A percentile compares a stretch with the other conserved stretches of the same genome.
Evolutionary conservation across 2,329 filamentous ascomycete genomes (phyloP).

Genomic region (Dactylellina parvicollis): DNA sequence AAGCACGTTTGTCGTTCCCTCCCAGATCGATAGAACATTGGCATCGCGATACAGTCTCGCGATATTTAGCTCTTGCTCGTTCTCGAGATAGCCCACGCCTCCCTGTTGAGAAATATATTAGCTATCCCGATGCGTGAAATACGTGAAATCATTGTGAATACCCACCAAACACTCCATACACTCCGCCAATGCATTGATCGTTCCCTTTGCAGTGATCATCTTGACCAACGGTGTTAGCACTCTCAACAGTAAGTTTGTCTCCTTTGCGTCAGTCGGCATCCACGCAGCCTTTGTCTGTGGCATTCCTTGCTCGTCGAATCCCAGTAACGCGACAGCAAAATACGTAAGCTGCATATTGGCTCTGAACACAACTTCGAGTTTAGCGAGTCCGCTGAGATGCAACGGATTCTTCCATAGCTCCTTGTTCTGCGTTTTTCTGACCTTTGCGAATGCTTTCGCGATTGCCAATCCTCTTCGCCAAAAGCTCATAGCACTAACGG

Average conservation of each 20-base stretch:
- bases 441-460: slow-evolving; percentile 69
- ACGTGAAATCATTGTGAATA: not conserved
- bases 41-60: slow-evolving; percentile 74
- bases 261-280: slow-evolving; percentile 42
- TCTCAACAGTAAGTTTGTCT: slow-evolving; percentile 62
- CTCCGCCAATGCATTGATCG: slow-evolving; percentile 66
- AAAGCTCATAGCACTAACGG: slow-evolving; percentile 67
- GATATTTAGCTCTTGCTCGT: slow-evolving; percentile 73
- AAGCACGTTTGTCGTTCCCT: slow-evolving; percentile 77
- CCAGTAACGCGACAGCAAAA: slow-evolving; percentile 68
- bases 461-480: slow-evolving; percentile 69
- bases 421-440: slow-evolving; percentile 66
- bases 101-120: slow-evolving; percentile 63
- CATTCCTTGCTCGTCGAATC: slow-evolving; percentile 65
- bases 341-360: slow-evolving; percentile 69
- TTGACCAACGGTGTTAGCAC: slow-evolving; percentile 71
- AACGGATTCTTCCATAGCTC: slow-evolving; percentile 67
- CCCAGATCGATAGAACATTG: slow-evolving; percentile 74
- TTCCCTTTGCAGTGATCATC: slow-evolving; percentile 67
- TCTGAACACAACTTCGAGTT: slow-evolving; percentile 68
- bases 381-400: slow-evolving; percentile 70
- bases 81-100: slow-evolving; percentile 74
- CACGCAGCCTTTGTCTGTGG: slow-evolving; percentile 57
- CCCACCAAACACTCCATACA: slow-evolving; percentile 68
- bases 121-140: not conserved